Evolutionary conservation across 2,329 filamentous ascomycete species (phyloP), one percentile per base, ranked within the genome.

Genomic region (Hypoxylon sp.): DNA sequence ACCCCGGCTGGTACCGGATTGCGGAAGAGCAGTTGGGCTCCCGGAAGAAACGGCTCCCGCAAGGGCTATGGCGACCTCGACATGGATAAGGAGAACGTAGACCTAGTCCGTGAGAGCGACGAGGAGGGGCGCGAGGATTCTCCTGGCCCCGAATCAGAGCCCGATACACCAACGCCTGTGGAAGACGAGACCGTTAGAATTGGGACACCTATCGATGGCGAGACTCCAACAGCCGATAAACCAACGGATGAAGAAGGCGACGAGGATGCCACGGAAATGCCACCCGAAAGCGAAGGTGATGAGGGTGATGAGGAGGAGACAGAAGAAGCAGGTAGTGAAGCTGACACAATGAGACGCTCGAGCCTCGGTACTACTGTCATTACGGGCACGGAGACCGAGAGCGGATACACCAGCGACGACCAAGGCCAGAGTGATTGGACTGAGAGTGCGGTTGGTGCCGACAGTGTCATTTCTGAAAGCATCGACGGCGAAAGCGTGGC

Each of bases 1-100:
- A 88, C 88, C 22, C 85, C 89, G 29, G 82, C 80, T 10, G 76
- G 78, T 1, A 84, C 84, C 26, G 81, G 83, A 0, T 78, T 88
- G 51, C 86, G 92, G 52, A 94, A 94, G 80, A 83, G 86, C 47
- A 93, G 91, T 75, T 94, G 91, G 91, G 88, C 69, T 5, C 70
- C 86, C 31, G 87, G 86, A 14, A 83, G 78, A 59, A 76, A 75
- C 48, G 72, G 65, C 10, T 54, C 73, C 14, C 78, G 77, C 60
- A 87, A 86, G 75, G 80, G 80, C 1, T 85, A 86, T 57, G 86
- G 84, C 3, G 85, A 86, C 24, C 79, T 88, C 17, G 84, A 87
- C 60, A 90, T 88, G 26, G 83, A 88, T 64, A 91, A 91, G 78
- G 90, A 91, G 76, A 91, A 92, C 71, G 81, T 90, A 39, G 80